Evolutionary conservation across 768 basidiomycete species (phyloP).

Genomic region (Boletus subparvulus): DNA sequence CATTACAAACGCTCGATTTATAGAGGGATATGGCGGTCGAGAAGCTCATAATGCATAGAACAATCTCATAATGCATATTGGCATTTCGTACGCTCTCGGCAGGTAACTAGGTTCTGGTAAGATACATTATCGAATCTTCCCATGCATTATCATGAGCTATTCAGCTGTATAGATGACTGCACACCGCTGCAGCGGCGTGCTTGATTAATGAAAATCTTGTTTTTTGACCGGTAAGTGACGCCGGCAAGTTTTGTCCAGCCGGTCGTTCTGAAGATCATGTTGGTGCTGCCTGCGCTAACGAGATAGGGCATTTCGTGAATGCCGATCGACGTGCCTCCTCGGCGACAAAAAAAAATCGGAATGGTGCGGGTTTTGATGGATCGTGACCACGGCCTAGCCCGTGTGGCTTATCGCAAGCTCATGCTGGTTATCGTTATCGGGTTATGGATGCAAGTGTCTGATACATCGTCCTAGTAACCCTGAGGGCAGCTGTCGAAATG

Average conservation of each 20-base stretch:
- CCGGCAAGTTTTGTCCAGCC: not conserved
- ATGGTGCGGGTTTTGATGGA: not conserved
- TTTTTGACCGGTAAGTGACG: not conserved
- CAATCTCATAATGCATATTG: too few relatives aligned
- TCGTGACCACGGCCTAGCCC: not conserved
- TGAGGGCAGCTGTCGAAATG: not conserved
- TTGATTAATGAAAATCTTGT: conserved; percentile 15
- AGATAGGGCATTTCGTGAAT: not conserved
- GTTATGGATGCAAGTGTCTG: not conserved
- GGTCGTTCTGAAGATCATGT: conserved; percentile 4
- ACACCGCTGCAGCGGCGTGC: not conserved
- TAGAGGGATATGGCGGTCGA: not conserved
- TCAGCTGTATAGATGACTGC: too few relatives aligned
- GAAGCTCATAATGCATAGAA: too few relatives aligned
- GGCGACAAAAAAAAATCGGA: not conserved
- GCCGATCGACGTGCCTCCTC: not conserved
- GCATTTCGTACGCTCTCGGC: too few relatives aligned
- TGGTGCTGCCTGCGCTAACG: not conserved
- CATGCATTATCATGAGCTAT: too few relatives aligned
- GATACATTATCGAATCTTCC: too few relatives aligned
- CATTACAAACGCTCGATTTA: conserved; percentile 26
- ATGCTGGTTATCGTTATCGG: not conserved
- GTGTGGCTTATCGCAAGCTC: not conserved
- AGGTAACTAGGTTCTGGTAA: too few relatives aligned
- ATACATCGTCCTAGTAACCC: not conserved